Conservation (phyloP, 2,329 filamentous ascomycete genomes). For the Pleomassaria siparia region DNA sequence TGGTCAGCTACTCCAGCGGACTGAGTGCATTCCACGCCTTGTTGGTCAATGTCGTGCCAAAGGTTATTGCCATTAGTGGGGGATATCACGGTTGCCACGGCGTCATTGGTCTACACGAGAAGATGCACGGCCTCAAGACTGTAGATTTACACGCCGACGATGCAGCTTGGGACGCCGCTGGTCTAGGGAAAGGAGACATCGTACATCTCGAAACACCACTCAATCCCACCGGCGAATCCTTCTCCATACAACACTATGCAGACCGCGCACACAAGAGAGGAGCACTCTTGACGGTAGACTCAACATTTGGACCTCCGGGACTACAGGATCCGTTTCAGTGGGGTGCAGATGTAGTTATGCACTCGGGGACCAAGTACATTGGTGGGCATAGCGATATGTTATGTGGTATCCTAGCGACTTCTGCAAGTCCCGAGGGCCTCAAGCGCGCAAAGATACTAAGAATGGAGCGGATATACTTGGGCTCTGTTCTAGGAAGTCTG, state of each 20-base stretch:
- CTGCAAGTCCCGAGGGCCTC: slow-evolving; percentile 37
- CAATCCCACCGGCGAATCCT: slow-evolving; percentile 85
- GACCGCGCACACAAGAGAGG: slow-evolving; percentile 70
- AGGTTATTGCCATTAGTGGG: slow-evolving; percentile 75
- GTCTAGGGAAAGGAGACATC: slow-evolving; percentile 75
- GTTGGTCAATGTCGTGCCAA: slow-evolving; percentile 80
- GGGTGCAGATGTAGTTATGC: slow-evolving; percentile 87
- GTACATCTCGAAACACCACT: slow-evolving; percentile 92
- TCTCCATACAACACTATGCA: slow-evolving; percentile 71
- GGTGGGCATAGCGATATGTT: slow-evolving; percentile 94
- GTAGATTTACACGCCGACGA: slow-evolving; percentile 62
- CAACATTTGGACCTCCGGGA: slow-evolving; percentile 89
- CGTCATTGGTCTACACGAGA: slow-evolving; percentile 71
- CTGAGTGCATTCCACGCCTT: slow-evolving; percentile 87
- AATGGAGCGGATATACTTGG: slow-evolving; percentile 73
- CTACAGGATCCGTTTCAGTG: slow-evolving; percentile 80
- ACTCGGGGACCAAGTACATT: slow-evolving; percentile 93
- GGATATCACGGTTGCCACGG: slow-evolving; percentile 96
- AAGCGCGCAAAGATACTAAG: slow-evolving; percentile 54
- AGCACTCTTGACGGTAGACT: slow-evolving; percentile 79
- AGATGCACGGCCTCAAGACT: slow-evolving; percentile 73
- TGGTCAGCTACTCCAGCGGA: slow-evolving; percentile 79
- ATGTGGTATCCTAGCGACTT: slow-evolving; percentile 76
- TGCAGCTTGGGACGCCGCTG: slow-evolving; percentile 61
- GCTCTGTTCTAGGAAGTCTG: slow-evolving; percentile 82